phyloP scores from a whole-genome alignment of 176 grass and related monocot species.

The Poa pratensis region DNA sequence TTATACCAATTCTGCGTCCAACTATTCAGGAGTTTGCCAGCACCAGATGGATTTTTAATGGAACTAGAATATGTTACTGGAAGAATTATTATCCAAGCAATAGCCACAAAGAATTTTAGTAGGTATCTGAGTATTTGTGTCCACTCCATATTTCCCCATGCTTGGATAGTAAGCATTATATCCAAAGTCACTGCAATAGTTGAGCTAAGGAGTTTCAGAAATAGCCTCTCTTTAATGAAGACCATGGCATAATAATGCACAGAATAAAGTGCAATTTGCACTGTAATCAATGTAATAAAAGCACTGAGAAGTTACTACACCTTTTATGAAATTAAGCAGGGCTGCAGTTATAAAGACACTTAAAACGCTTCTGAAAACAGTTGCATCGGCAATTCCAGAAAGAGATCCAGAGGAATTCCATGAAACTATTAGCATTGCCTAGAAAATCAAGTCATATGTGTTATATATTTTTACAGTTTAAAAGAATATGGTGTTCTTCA shows the following conservation, averaged over 20 bases:
- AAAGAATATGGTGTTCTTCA: slow-evolving; percentile 28
- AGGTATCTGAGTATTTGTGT: slow-evolving; percentile 67
- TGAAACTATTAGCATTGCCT: slow-evolving; percentile 81
- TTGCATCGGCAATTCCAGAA: slow-evolving; percentile 64
- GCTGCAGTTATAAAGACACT: slow-evolving; percentile 77
- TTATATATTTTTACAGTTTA: slow-evolving; percentile 34
- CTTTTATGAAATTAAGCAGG: slow-evolving; percentile 72
- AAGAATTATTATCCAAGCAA: slow-evolving; percentile 80
- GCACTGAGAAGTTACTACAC: slow-evolving; percentile 39
- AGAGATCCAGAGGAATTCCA: slow-evolving; percentile 75
- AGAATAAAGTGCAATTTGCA: slow-evolving; percentile 20
- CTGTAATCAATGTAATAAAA: not conserved
- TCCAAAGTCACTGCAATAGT: slow-evolving; percentile 60
- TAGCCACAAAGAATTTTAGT: slow-evolving; percentile 62
- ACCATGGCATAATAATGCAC: slow-evolving; percentile 23
- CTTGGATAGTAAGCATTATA: slow-evolving; percentile 67
- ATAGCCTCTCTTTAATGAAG: slow-evolving; percentile 18
- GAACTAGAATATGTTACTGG: slow-evolving; percentile 65
- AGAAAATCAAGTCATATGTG: slow-evolving; percentile 31
- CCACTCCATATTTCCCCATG: slow-evolving; percentile 72
- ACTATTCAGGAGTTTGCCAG: slow-evolving; percentile 62
- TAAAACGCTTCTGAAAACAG: slow-evolving; percentile 69
- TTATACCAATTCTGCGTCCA: slow-evolving; percentile 64
- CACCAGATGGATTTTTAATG: slow-evolving; percentile 61
- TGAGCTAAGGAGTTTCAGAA: slow-evolving; percentile 30